These are phyloP conservation scores for Talaromyces nanjingensis DNA, from an alignment of 495 filamentous ascomycete genomes.

Conservation along the genomic window DNA sequence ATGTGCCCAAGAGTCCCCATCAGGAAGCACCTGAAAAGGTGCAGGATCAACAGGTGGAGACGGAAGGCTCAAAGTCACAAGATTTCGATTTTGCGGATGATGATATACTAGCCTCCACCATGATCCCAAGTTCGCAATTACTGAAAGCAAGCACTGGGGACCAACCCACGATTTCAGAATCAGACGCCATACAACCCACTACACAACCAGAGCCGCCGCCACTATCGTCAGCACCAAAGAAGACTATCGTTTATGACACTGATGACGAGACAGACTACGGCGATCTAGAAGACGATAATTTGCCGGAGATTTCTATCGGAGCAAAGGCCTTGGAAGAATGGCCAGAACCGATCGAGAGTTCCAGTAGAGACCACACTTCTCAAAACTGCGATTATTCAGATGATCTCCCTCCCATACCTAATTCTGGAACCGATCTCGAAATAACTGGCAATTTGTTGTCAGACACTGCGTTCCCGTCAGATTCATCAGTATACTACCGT, in stretches of 20 bases:
- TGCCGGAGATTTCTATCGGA: background rate
- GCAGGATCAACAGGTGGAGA: background rate
- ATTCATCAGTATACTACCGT: conserved; percentile 36
- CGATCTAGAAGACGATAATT: conserved; percentile 19
- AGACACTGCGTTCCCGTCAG: conserved; percentile 28
- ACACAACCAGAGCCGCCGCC: background rate
- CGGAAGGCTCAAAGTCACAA: background rate
- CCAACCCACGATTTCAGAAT: background rate
- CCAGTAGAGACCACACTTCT: background rate
- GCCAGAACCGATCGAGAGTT: background rate
- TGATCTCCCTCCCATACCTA: conserved; percentile 25
- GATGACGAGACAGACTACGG: conserved; percentile 35
- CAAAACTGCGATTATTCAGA: conserved; percentile 23
- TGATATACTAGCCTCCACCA: background rate
- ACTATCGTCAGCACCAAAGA: conserved; percentile 9
- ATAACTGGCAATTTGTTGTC: background rate
- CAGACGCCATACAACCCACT: background rate
- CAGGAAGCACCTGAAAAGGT: background rate
- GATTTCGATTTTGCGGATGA: background rate
- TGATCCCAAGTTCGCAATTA: background rate
- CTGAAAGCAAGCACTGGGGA: background rate
- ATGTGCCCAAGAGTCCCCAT: background rate
- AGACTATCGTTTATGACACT: conserved; percentile 38
- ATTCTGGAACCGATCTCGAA: conserved; percentile 17
- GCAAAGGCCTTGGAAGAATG: background rate